Evolutionary conservation across 306 rosid species (phyloP).

Genomic region (Casuarina glauca): DNA sequence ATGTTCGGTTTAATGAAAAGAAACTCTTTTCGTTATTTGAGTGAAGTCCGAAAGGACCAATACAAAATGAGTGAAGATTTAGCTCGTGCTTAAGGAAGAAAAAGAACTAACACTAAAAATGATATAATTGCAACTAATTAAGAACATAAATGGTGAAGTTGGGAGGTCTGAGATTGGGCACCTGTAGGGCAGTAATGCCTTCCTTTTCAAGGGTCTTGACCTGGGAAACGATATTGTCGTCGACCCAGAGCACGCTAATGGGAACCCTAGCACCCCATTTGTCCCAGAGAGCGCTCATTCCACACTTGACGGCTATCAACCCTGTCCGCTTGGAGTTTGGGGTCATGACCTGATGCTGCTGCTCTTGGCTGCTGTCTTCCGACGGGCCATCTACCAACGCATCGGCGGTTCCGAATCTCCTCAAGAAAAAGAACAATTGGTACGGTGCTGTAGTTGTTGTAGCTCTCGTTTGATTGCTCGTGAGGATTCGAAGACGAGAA

Average conservation of each 20-base stretch:
- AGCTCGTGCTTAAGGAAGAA: too few species aligned
- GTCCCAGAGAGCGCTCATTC: conserved; percentile 95
- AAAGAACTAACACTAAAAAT: not conserved
- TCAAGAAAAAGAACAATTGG: conserved; percentile 20
- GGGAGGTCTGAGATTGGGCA: conserved; percentile 16
- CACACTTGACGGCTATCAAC: conserved; percentile 81
- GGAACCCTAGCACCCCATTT: conserved; percentile 98
- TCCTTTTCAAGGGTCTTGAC: conserved; percentile 87
- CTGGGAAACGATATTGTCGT: conserved; percentile 92
- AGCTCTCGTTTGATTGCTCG: conserved; percentile 21
- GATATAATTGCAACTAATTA: not conserved
- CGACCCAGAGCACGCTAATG: conserved; percentile 81
- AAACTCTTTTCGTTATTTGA: not conserved
- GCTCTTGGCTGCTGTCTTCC: conserved; percentile 30
- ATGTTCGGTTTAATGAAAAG: not conserved
- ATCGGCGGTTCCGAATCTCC: conserved; percentile 56
- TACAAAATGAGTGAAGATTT: too few species aligned
- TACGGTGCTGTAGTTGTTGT: conserved; percentile 1
- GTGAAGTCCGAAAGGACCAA: not conserved
- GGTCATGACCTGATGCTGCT: conserved; percentile 54
- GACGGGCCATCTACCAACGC: conserved; percentile 23
- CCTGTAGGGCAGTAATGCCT: conserved; percentile 78
- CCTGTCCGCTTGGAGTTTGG: conserved; percentile 77
- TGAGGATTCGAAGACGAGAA: conserved; percentile 50
- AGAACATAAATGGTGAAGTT: not conserved